Conservation (phyloP, 2,329 filamentous ascomycete species). For the Alternaria sp. region DNA sequence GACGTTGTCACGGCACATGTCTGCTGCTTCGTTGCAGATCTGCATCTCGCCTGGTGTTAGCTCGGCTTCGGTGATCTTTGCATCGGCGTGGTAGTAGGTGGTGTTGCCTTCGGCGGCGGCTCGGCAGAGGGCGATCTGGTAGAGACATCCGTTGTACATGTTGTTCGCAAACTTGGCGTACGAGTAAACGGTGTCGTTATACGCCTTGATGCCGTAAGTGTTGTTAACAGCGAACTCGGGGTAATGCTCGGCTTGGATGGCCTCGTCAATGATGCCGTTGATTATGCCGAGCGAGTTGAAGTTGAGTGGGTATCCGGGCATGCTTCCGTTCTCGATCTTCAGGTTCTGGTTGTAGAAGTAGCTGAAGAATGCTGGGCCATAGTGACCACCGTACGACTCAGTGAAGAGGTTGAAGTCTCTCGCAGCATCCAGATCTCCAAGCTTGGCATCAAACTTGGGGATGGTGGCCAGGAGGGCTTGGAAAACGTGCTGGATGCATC, state of each 20-base stretch:
- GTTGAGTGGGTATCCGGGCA: slow-evolving; percentile 58
- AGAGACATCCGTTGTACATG: slow-evolving; percentile 57
- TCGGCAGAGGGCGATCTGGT: slow-evolving; percentile 60
- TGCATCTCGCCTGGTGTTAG: slow-evolving; percentile 40
- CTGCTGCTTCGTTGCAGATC: slow-evolving; percentile 61
- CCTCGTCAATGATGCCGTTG: slow-evolving; percentile 55
- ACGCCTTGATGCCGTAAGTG: slow-evolving; percentile 61
- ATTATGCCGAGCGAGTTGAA: slow-evolving; percentile 62
- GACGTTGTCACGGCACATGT: slow-evolving; percentile 64
- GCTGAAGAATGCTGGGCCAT: slow-evolving; percentile 62
- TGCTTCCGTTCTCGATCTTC: slow-evolving; percentile 58
- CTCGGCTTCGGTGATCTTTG: slow-evolving; percentile 20
- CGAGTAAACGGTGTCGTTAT: slow-evolving; percentile 65
- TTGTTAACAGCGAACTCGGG: slow-evolving; percentile 62
- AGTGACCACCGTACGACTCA: slow-evolving; percentile 59
- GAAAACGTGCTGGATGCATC: slow-evolving; percentile 23
- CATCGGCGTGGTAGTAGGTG: slow-evolving; percentile 25
- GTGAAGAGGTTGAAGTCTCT: slow-evolving; percentile 61
- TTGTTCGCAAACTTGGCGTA: slow-evolving; percentile 64
- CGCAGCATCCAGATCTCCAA: slow-evolving; percentile 49
- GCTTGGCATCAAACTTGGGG: slow-evolving; percentile 30
- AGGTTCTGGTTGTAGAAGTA: slow-evolving; percentile 65
- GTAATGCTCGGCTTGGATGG: slow-evolving; percentile 57
- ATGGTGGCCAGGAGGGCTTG: slow-evolving; percentile 31
- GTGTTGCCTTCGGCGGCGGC: slow-evolving; percentile 46